Percentiles rank a stretch among this genome's conserved stretches.
These are phyloP conservation scores for Clonostachys rhizophaga DNA, from an alignment of 2,329 filamentous ascomycete species.

Conservation along the genomic window DNA sequence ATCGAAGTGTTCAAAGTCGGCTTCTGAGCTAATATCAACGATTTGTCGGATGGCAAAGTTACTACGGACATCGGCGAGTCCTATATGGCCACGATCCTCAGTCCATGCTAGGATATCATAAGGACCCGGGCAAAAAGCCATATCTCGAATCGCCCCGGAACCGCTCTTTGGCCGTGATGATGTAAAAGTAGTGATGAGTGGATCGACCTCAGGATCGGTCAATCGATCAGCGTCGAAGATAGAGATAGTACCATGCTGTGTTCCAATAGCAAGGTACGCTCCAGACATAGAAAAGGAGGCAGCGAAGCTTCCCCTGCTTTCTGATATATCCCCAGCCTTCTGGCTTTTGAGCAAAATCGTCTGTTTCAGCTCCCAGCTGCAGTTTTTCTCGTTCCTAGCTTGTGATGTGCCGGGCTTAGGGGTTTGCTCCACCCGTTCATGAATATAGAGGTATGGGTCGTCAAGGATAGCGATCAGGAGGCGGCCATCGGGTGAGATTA, in stretches of 20 bases:
- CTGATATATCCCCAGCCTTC: conserved; percentile 44
- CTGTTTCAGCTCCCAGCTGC: conserved; percentile 42
- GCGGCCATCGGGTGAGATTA: conserved; percentile 85
- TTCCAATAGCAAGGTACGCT: conserved; percentile 68
- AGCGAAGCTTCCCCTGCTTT: conserved; percentile 68
- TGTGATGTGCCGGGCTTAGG: background rate
- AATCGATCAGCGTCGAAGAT: conserved; percentile 60
- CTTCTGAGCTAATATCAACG: conserved; percentile 56
- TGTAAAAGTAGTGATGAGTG: conserved; percentile 70
- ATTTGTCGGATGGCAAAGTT: conserved; percentile 66
- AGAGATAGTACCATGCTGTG: conserved; percentile 75
- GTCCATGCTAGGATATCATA: conserved; percentile 93
- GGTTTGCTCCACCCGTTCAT: conserved; percentile 41
- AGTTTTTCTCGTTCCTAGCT: background rate
- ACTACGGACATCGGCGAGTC: conserved; percentile 67
- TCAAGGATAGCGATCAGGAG: conserved; percentile 83
- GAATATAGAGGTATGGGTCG: conserved; percentile 81
- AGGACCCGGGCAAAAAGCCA: conserved; percentile 86
- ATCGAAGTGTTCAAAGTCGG: conserved; percentile 50
- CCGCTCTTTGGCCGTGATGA: conserved; percentile 70
- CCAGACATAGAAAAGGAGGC: conserved; percentile 73
- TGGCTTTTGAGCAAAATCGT: conserved; percentile 56
- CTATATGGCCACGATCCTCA: conserved; percentile 76
- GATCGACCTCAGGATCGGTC: conserved; percentile 38
- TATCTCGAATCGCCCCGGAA: conserved; percentile 78